Evolutionary conservation across 441 rosid genomes (phyloP).

Genomic region (Aquilaria agallochum): DNA sequence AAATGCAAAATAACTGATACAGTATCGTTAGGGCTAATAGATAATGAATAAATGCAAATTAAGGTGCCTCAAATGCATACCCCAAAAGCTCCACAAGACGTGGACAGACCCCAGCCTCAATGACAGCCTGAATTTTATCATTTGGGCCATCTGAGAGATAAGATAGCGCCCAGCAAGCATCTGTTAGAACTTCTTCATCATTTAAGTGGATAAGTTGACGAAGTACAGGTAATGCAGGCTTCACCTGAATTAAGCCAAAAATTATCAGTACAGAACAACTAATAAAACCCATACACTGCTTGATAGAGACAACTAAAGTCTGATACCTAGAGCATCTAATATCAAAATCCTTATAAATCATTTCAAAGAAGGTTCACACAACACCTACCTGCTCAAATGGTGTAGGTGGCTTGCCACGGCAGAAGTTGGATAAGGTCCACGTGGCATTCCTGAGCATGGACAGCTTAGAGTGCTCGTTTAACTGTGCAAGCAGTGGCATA

Average conservation of each 20-base stretch:
- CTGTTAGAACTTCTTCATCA: constrained; percentile 21
- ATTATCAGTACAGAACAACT: background rate
- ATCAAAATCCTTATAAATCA: too few species aligned
- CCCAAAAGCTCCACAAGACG: constrained; percentile 18
- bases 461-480: constrained; percentile 15
- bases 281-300: background rate
- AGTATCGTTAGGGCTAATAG: background rate
- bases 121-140: constrained; percentile 21
- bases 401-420: constrained; percentile 18
- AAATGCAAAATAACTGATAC: too few species aligned
- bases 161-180: constrained; percentile 22
- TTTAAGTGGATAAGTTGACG: constrained; percentile 17
- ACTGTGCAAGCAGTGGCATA: constrained; percentile 16
- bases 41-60: background rate
- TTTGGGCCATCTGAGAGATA: constrained; percentile 20
- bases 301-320: background rate
- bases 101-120: constrained; percentile 19
- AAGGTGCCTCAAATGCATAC: constrained; percentile 5
- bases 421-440: constrained; percentile 20
- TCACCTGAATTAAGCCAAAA: constrained; percentile 14
- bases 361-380: constrained; percentile 2
- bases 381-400: constrained; percentile 15
- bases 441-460: constrained; percentile 21
- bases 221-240: constrained; percentile 18
- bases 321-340: background rate